Conservation (phyloP, 345 rosid species). For the Alliaria petiolata region DNA sequence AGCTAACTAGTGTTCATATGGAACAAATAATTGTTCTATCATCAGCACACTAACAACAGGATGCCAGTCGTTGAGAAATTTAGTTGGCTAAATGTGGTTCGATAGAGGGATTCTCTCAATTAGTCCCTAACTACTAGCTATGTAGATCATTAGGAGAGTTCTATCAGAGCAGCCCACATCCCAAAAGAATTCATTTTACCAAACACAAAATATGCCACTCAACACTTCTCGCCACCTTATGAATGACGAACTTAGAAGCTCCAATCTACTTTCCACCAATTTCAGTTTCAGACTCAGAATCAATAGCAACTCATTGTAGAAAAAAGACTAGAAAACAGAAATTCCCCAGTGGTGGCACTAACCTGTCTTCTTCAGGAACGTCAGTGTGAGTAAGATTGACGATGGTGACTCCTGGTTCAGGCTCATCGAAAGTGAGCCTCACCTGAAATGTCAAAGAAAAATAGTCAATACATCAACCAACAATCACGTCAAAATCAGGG, state of each 20-base stretch:
- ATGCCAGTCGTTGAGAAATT: not conserved
- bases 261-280: not conserved
- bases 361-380: slow-evolving; percentile 95
- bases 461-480: slow-evolving; percentile 7
- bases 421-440: slow-evolving; percentile 62
- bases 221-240: not conserved
- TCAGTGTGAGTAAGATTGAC: slow-evolving; percentile 74
- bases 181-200: not conserved
- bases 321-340: not conserved
- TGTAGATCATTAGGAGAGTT: not conserved
- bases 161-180: not conserved
- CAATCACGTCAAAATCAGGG: not conserved
- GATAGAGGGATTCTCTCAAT: not conserved
- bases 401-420: slow-evolving; percentile 75
- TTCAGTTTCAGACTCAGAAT: not conserved
- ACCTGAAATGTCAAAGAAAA: slow-evolving; percentile 49
- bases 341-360: not conserved
- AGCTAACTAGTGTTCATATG: not conserved
- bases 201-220: not conserved
- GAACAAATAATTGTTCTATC: not conserved
- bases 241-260: not conserved
- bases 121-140: not conserved
- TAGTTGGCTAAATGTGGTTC: not conserved
- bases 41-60: not conserved
- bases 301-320: not conserved